Evolutionary conservation across 1,284 basidiomycete genomes (phyloP).

Genomic region (Microbotryum scabiosae): DNA sequence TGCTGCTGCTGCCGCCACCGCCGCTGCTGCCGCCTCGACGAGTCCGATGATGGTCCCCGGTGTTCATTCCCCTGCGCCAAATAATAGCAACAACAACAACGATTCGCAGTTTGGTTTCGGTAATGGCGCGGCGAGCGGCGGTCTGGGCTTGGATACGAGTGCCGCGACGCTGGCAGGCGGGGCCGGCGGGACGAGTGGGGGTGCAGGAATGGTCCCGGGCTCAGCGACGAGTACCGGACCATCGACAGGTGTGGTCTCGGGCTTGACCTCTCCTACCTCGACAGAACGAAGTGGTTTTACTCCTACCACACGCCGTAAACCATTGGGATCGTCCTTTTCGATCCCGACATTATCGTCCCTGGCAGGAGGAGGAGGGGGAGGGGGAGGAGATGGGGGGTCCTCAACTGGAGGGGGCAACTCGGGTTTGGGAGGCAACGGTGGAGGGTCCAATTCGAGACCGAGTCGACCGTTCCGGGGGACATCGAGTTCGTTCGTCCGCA

Average conservation of each 20-base stretch:
- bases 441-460: conserved; percentile 8
- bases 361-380: neutral
- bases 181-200: neutral
- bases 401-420: neutral
- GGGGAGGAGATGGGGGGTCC: neutral
- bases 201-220: neutral
- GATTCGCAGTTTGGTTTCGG: neutral
- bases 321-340: conserved; percentile 25
- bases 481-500: conserved; percentile 22
- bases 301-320: conserved; percentile 14
- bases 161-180: neutral
- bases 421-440: neutral
- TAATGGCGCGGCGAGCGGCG: neutral
- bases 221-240: neutral
- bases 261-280: neutral
- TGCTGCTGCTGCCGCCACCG: neutral
- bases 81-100: no score
- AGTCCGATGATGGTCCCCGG: no score
- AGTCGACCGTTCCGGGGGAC: conserved; percentile 18
- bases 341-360: conserved; percentile 8
- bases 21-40: no score
- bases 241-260: neutral
- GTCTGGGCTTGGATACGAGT: neutral
- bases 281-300: neutral
- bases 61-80: no score